A percentile compares a stretch with the other conserved stretches of the same genome.
phyloP scores from a whole-genome alignment of 768 basidiomycete species.

The Daedaleopsis nitida region DNA sequence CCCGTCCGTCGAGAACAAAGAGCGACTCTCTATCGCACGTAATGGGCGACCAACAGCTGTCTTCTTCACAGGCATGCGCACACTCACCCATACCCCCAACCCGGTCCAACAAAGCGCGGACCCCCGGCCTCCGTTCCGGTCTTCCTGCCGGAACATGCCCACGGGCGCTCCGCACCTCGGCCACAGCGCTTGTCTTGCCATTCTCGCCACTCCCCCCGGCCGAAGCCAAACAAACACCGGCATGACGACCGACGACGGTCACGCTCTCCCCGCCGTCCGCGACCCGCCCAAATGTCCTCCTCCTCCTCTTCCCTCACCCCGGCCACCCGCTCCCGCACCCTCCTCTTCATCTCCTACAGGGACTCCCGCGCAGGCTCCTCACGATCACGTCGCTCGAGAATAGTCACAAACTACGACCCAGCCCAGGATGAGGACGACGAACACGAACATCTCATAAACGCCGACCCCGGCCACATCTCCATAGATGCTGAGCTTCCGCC shows the following conservation, averaged over 20 bases:
- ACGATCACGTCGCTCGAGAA: constrained; percentile 35
- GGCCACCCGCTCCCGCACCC: constrained; percentile 83
- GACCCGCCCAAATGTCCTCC: constrained; percentile 34
- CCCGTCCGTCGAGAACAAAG: constrained; percentile 13
- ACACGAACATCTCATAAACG: constrained; percentile 63
- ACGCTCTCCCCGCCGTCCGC: constrained; percentile 13
- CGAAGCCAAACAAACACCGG: constrained; percentile 17
- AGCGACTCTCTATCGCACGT: constrained; percentile 4
- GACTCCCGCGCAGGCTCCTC: constrained; percentile 66
- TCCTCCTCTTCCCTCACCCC: constrained; percentile 36
- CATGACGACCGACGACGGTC: constrained; percentile 11
- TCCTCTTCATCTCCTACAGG: constrained; percentile 91
- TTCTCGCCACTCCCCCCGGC: neutral
- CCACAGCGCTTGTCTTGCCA: constrained; percentile 3
- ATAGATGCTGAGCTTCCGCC: constrained; percentile 73
- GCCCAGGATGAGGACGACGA: constrained; percentile 57
- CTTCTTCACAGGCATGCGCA: constrained; percentile 6
- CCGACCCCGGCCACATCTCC: constrained; percentile 50
- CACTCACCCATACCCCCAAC: neutral
- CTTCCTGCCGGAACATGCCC: neutral
- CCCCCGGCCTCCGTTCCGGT: constrained; percentile 13
- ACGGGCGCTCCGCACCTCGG: constrained; percentile 14
- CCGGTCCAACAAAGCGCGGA: neutral
- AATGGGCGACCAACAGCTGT: constrained; percentile 18
- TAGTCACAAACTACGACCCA: constrained; percentile 47